These are phyloP conservation scores for Ochetophila trinervis DNA, from an alignment of 306 rosid species.

Conservation along the genomic window DNA sequence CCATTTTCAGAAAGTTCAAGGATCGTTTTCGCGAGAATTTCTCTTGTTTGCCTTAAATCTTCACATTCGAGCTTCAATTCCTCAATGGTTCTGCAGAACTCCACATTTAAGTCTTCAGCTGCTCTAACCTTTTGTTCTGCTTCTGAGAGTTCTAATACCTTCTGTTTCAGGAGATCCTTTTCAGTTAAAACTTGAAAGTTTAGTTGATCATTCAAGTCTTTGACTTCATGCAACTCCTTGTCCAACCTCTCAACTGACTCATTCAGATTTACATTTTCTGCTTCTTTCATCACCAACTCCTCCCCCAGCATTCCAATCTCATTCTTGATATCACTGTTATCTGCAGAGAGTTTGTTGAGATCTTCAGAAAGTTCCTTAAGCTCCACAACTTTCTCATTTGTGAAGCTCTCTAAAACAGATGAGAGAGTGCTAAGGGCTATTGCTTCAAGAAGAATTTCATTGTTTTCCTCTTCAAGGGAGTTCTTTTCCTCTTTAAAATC, in stretches of 20 bases:
- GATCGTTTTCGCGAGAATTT: slow-evolving; percentile 52
- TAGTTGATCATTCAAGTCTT: slow-evolving; percentile 44
- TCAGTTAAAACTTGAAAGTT: slow-evolving; percentile 43
- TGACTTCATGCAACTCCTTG: slow-evolving; percentile 48
- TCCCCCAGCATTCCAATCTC: slow-evolving; percentile 49
- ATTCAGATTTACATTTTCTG: slow-evolving; percentile 49
- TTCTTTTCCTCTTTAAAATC: slow-evolving; percentile 54
- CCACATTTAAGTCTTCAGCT: slow-evolving; percentile 48
- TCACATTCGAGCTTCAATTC: slow-evolving; percentile 57
- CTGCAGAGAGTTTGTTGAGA: slow-evolving; percentile 37
- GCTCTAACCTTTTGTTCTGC: slow-evolving; percentile 56
- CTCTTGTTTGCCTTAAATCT: slow-evolving; percentile 42
- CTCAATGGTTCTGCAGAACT: slow-evolving; percentile 49
- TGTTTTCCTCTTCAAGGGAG: slow-evolving; percentile 51
- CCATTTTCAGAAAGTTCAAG: slow-evolving; percentile 57
- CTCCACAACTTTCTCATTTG: slow-evolving; percentile 56
- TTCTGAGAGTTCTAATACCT: slow-evolving; percentile 58
- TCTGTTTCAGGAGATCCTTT: slow-evolving; percentile 42
- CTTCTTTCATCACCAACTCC: slow-evolving; percentile 50
- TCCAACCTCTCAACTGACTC: slow-evolving; percentile 47
- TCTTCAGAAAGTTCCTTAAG: slow-evolving; percentile 50
- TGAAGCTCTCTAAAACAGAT: slow-evolving; percentile 57
- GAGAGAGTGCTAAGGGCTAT: slow-evolving; percentile 50
- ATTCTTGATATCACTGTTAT: slow-evolving; percentile 50
- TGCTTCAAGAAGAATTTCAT: slow-evolving; percentile 52